These are phyloP conservation scores for Nitzschia sp. DNA, from an alignment of 108 stramenopile genomes.

Conservation along the genomic window DNA sequence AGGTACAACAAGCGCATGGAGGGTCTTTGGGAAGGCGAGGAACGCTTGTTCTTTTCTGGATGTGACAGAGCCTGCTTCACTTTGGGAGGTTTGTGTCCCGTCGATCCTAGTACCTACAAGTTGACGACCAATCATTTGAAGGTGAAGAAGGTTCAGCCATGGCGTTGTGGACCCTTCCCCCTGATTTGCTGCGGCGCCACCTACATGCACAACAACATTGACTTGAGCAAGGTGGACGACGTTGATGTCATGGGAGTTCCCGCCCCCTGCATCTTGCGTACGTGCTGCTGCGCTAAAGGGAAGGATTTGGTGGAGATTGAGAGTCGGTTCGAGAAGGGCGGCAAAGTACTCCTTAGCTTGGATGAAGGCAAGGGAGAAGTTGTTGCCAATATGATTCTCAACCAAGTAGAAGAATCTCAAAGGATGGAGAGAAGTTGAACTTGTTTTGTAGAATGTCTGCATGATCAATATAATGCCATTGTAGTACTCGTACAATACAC, in stretches of 20 bases:
- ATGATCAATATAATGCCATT: too few relatives aligned
- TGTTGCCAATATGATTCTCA: conserved; percentile 45
- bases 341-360: conserved; percentile 30
- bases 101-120: conserved; percentile 46
- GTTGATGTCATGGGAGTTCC: conserved; percentile 50
- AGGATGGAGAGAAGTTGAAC: conserved; percentile 44
- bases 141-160: conserved; percentile 42
- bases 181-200: conserved; percentile 35
- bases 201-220: conserved; percentile 46
- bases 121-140: conserved; percentile 41
- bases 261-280: conserved; percentile 42
- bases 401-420: conserved; percentile 57
- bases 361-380: conserved; percentile 40
- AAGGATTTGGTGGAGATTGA: conserved; percentile 34
- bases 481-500: too few relatives aligned
- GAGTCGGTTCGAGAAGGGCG: conserved; percentile 22
- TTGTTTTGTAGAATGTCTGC: not conserved
- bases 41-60: conserved; percentile 41
- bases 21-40: conserved; percentile 45
- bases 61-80: conserved; percentile 23
- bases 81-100: conserved; percentile 42
- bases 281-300: conserved; percentile 35
- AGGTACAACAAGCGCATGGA: conserved; percentile 38
- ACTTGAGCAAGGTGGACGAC: conserved; percentile 48
- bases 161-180: conserved; percentile 42